Conservation (phyloP, 495 filamentous ascomycete species). For the Wilcoxina mikolae region DNA sequence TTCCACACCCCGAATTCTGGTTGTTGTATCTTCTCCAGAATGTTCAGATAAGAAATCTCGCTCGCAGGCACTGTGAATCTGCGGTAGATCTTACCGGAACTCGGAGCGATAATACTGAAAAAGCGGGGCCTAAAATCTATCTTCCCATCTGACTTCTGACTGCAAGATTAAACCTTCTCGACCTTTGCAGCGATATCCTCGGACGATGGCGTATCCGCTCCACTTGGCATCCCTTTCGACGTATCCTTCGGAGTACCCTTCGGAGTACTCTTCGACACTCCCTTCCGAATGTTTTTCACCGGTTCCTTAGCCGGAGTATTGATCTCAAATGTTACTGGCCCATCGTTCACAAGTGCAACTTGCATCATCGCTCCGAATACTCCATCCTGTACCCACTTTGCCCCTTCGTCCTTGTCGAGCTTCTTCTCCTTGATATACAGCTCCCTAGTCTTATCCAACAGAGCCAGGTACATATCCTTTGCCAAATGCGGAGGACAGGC, state of each 20-base stretch:
- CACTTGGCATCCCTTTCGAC: not conserved
- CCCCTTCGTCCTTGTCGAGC: constrained; percentile 7
- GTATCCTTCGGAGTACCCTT: not conserved
- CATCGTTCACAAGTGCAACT: constrained; percentile 83
- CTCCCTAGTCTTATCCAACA: constrained; percentile 60
- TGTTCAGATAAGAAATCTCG: too few relatives aligned
- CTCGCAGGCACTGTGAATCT: too few relatives aligned
- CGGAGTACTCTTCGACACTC: not conserved
- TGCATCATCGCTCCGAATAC: constrained; percentile 99
- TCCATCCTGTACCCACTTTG: constrained; percentile 59
- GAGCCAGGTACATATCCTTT: constrained; percentile 63
- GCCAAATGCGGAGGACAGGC: constrained; percentile 65
- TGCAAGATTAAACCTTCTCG: not conserved
- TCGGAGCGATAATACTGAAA: too few relatives aligned
- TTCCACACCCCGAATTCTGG: too few relatives aligned
- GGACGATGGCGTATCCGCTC: not conserved
- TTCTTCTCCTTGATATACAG: constrained; percentile 51
- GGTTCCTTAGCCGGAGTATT: not conserved
- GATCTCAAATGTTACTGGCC: constrained; percentile 53
- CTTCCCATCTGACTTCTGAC: too few relatives aligned
- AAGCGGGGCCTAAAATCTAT: too few relatives aligned
- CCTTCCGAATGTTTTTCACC: not conserved
- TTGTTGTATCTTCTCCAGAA: too few relatives aligned
- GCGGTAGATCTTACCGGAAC: too few relatives aligned
- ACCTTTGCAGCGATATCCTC: not conserved